Conservation (phyloP, 768 basidiomycete genomes). For the Trametopsis cervina region DNA sequence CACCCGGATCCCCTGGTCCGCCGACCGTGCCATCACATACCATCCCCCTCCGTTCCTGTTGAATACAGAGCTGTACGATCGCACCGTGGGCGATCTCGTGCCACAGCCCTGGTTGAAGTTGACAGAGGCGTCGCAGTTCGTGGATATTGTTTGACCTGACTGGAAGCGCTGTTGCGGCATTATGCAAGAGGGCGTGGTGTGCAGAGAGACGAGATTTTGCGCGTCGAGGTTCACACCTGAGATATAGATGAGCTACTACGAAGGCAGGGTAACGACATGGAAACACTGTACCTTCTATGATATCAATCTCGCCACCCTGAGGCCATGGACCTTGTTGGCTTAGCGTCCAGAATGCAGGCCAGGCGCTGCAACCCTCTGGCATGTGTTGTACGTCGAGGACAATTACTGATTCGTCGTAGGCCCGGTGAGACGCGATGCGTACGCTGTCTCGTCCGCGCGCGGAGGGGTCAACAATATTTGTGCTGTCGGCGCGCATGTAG, state of each 20-base stretch:
- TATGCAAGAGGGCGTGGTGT: slow-evolving; percentile 43
- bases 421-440: slow-evolving; percentile 40
- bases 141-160: slow-evolving; percentile 36
- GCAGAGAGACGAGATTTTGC: slow-evolving; percentile 45
- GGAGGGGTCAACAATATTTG: slow-evolving; percentile 27
- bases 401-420: slow-evolving; percentile 40
- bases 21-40: slow-evolving; percentile 44
- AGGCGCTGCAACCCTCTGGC: slow-evolving; percentile 52
- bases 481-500: slow-evolving; percentile 50
- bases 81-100: slow-evolving; percentile 30
- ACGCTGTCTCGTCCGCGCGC: slow-evolving; percentile 50
- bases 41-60: slow-evolving; percentile 52
- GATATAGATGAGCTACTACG: neutral
- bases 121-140: slow-evolving; percentile 40
- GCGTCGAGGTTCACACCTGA: slow-evolving; percentile 42
- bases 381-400: slow-evolving; percentile 53
- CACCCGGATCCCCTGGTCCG: slow-evolving; percentile 38
- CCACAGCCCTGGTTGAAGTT: slow-evolving; percentile 62
- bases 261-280: neutral
- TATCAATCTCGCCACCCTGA: slow-evolving; percentile 52
- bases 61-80: slow-evolving; percentile 42
- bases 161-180: slow-evolving; percentile 37
- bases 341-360: slow-evolving; percentile 62
- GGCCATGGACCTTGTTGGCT: slow-evolving; percentile 51
- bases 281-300: slow-evolving; percentile 42